Evolutionary conservation across 371 early-diverging fungal species (phyloP).

Genomic region (Mortierella sp.): DNA sequence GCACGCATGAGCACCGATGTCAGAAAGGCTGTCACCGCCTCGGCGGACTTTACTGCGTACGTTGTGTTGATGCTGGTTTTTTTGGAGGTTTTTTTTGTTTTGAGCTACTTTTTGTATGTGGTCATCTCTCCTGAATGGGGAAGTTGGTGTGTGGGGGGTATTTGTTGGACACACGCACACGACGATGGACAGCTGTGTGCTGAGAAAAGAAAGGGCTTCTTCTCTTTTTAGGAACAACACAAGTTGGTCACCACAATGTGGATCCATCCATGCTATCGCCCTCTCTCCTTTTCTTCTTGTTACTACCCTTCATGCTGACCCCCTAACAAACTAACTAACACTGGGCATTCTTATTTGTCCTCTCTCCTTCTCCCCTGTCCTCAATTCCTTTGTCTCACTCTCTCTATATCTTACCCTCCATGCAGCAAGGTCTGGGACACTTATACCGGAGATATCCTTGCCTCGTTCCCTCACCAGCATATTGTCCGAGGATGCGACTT

Average conservation of each 20-base stretch:
- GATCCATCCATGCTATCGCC: background rate
- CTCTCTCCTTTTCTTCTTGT: background rate
- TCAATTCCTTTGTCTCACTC: too few relatives aligned
- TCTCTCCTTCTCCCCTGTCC: background rate
- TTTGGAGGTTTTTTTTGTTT: background rate
- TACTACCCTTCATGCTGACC: background rate
- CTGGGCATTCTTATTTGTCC: background rate
- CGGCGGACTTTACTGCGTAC: slow-evolving; percentile 90
- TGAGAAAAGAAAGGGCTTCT: background rate
- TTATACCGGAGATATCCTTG: slow-evolving; percentile 76
- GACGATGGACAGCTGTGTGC: too few relatives aligned
- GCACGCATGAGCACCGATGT: slow-evolving; percentile 85
- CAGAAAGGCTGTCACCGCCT: slow-evolving; percentile 85
- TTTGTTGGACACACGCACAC: background rate
- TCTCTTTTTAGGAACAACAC: background rate
- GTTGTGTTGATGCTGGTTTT: slow-evolving; percentile 15
- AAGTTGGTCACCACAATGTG: background rate
- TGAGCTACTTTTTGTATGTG: background rate
- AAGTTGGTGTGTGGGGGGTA: background rate
- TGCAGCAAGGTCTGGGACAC: slow-evolving; percentile 88
- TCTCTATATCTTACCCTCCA: background rate
- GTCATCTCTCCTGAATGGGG: background rate
- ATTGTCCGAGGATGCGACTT: slow-evolving; percentile 90
- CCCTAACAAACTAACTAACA: background rate
- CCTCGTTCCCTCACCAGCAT: slow-evolving; percentile 81